A percentile compares a stretch with the other conserved stretches of the same genome.
Evolutionary conservation across 345 rosid genomes (phyloP).

Genomic region (Gossypium anomalum): DNA sequence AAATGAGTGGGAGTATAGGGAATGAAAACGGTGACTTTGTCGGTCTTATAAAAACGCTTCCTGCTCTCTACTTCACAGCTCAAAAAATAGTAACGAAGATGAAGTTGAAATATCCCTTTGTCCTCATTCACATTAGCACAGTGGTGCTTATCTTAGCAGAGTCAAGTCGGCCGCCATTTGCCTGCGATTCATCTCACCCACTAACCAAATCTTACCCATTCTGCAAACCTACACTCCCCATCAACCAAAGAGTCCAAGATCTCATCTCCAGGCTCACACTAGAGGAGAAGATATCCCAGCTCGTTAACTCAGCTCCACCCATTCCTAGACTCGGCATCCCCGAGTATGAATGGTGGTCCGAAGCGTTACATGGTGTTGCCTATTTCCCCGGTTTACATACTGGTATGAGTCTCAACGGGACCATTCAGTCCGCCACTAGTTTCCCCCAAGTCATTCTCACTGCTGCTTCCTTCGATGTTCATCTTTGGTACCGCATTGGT

Average conservation of each 20-base stretch:
- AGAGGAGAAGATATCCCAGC: constrained; percentile 80
- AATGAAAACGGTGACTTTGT: background rate
- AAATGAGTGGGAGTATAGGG: background rate
- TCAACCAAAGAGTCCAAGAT: constrained; percentile 53
- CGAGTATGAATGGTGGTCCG: constrained; percentile 88
- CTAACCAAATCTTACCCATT: constrained; percentile 44
- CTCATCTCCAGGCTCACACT: constrained; percentile 64
- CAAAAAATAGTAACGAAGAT: background rate
- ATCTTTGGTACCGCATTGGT: constrained; percentile 83
- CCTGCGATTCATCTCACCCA: constrained; percentile 54
- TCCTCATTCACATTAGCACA: background rate
- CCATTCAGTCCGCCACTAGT: constrained; percentile 64
- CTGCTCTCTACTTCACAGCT: background rate
- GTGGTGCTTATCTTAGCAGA: constrained; percentile 10
- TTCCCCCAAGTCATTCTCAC: constrained; percentile 86
- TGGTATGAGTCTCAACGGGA: constrained; percentile 57
- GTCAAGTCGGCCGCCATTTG: constrained; percentile 46
- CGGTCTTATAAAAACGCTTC: background rate
- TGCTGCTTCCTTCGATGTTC: constrained; percentile 69
- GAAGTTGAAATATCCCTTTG: background rate
- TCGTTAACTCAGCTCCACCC: constrained; percentile 61
- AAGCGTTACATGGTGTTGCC: constrained; percentile 83
- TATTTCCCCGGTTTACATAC: constrained; percentile 14
- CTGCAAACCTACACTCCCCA: constrained; percentile 53
- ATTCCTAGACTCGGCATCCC: constrained; percentile 80